A percentile compares a stretch with the other conserved stretches of the same genome.
These are phyloP conservation scores for Chloroidium sp. DNA, from an alignment of 163 green algal species.

Conservation along the genomic window DNA sequence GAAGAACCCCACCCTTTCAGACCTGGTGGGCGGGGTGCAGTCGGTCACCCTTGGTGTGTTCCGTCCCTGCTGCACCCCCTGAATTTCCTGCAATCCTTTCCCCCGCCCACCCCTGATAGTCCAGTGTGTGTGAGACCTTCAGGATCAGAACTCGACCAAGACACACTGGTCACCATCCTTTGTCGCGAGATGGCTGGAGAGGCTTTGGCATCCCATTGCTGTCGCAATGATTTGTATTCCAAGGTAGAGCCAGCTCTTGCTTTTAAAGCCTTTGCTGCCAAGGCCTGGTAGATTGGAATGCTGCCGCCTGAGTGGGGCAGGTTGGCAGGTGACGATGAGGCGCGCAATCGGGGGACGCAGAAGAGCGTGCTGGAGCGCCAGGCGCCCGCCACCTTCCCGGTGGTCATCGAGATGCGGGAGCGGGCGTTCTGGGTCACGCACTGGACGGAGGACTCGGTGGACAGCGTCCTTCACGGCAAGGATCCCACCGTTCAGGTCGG, in stretches of 20 bases:
- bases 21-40: constrained; percentile 82
- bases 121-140: no score
- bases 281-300: neutral
- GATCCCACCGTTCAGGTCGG: constrained; percentile 40
- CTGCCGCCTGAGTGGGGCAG: neutral
- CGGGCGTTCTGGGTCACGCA: constrained; percentile 76
- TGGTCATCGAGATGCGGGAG: constrained; percentile 85
- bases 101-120: no score
- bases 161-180: no score
- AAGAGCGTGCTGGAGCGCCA: constrained; percentile 82
- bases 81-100: no score
- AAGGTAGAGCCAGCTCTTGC: no score
- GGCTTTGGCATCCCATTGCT: no score
- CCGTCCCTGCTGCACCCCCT: no score
- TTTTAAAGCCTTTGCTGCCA: no score
- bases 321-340: constrained; percentile 71
- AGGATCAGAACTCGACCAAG: no score
- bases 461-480: constrained; percentile 66
- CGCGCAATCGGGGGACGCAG: constrained; percentile 61
- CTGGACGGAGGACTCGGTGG: constrained; percentile 75
- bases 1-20: constrained; percentile 90
- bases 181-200: no score
- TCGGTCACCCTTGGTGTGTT: constrained; percentile 71
- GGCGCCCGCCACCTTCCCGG: constrained; percentile 76
- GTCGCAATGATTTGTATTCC: no score